phyloP scores from a whole-genome alignment of 2,329 filamentous ascomycete species.

The Podosphaera fusca region DNA sequence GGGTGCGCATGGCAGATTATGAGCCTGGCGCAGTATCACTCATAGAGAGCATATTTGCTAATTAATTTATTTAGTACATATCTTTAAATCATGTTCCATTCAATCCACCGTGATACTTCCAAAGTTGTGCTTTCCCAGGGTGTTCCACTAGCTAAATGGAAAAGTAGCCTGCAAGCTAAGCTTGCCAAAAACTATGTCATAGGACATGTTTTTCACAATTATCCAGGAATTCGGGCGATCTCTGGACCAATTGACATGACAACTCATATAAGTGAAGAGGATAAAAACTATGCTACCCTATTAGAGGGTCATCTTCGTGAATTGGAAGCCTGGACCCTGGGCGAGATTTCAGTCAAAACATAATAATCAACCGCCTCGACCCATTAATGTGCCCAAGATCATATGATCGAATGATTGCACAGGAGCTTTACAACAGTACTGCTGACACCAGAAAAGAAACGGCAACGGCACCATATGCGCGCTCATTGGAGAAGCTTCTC shows the following conservation, averaged over 20 bases:
- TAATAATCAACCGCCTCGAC: not conserved
- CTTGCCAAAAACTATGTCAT: not conserved
- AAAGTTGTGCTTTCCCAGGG: no score
- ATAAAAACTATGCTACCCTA: not conserved
- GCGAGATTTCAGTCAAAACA: not conserved
- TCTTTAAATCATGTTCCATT: not conserved
- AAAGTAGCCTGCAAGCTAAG: not conserved
- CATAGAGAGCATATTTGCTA: not conserved
- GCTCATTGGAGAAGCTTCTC: not conserved
- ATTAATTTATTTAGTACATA: not conserved
- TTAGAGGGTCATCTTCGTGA: not conserved
- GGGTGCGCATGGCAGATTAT: not conserved
- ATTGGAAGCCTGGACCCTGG: not conserved
- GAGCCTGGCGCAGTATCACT: not conserved
- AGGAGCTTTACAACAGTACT: not conserved
- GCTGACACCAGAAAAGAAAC: not conserved
- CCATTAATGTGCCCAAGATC: not conserved
- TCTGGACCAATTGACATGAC: not conserved
- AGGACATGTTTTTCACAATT: not conserved
- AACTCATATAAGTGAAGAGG: not conserved
- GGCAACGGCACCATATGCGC: not conserved
- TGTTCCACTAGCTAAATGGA: not conserved
- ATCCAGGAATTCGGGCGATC: not conserved
- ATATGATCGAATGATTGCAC: not conserved
- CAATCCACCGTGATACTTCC: not conserved